A percentile compares a stretch with the other conserved stretches of the same genome.
These are phyloP conservation scores for Chimonanthus salicifolius DNA, from an alignment of 164 flowering plant genomes.

Conservation along the genomic window DNA sequence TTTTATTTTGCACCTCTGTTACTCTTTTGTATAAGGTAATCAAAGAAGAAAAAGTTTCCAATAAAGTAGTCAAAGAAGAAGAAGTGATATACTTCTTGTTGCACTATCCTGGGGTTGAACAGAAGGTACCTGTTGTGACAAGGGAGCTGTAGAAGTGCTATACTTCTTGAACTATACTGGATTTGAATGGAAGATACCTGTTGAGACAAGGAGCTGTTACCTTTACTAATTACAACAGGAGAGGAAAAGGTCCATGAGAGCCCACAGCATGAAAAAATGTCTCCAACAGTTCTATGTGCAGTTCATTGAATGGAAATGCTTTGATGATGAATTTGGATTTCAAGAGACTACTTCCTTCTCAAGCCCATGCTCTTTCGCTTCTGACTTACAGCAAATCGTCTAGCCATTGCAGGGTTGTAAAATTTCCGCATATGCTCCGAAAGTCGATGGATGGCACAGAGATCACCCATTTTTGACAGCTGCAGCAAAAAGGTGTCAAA, in stretches of 20 bases:
- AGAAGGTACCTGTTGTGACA: no score
- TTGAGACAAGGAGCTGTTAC: not conserved
- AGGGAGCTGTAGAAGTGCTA: no score
- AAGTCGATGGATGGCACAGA: conserved; percentile 61
- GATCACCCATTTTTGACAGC: conserved; percentile 74
- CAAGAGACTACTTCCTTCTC: conserved; percentile 37
- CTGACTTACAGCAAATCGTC: conserved; percentile 64
- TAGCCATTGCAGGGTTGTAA: conserved; percentile 83
- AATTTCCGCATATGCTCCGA: conserved; percentile 89
- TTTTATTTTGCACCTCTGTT: no score
- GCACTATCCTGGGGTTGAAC: no score
- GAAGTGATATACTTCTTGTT: no score
- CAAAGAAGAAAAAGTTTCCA: no score
- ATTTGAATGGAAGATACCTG: not conserved
- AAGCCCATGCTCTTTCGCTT: conserved; percentile 63
- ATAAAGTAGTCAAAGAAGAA: no score
- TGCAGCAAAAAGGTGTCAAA: conserved; percentile 68
- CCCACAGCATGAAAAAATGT: not conserved
- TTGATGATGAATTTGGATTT: not conserved
- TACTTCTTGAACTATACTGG: no score
- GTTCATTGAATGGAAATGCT: not conserved
- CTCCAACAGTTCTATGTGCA: not conserved
- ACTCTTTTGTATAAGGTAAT: no score
- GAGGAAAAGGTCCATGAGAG: not conserved
- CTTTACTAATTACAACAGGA: not conserved